Evolutionary conservation across 768 basidiomycete genomes (phyloP).

Genomic region (Trametes gibbosa): DNA sequence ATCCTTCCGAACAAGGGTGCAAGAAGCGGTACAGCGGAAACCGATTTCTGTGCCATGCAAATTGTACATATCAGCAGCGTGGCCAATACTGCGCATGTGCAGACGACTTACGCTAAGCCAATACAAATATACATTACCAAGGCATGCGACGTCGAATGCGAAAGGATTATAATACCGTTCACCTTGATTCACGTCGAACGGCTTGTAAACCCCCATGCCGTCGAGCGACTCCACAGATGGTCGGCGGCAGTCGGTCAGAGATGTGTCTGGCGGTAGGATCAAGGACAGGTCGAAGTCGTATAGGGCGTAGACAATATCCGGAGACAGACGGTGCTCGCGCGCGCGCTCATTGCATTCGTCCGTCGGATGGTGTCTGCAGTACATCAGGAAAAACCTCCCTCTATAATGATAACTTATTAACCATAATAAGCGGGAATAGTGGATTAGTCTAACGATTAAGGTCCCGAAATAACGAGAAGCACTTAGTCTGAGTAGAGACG

Average conservation of each 20-base stretch:
- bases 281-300: neutral
- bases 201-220: neutral
- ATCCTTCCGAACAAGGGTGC: neutral
- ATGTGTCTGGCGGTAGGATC: neutral
- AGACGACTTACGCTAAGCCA: neutral
- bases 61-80: neutral
- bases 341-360: neutral
- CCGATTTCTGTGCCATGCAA: neutral
- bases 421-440: neutral
- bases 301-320: neutral
- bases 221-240: neutral
- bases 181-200: neutral
- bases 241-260: neutral
- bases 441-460: too few species aligned
- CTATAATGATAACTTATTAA: neutral
- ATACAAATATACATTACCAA: neutral
- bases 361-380: neutral
- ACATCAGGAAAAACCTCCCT: neutral
- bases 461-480: too few species aligned
- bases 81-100: too few species aligned
- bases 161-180: slow-evolving; percentile 5
- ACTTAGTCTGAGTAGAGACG: too few species aligned
- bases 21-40: neutral
- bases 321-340: neutral
- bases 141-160: neutral